Conservation (phyloP, 805 yeast genomes). For the Yamadazyma laniorum region DNA sequence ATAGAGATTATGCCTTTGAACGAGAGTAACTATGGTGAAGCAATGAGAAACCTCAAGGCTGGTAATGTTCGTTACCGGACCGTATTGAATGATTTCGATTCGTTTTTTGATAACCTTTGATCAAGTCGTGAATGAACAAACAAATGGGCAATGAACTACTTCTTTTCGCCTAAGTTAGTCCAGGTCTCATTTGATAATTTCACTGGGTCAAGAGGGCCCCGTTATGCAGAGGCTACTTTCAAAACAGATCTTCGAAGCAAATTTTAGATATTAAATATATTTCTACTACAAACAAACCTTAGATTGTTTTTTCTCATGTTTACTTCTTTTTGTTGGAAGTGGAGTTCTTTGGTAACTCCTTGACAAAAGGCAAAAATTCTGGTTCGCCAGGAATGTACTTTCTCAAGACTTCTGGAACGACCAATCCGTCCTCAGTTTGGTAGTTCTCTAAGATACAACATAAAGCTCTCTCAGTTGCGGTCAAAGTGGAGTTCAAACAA, state of each 20-base stretch:
- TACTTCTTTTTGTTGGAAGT: constrained; percentile 66
- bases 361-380: constrained; percentile 86
- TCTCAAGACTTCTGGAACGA: constrained; percentile 92
- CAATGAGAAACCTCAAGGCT: constrained; percentile 30
- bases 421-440: constrained; percentile 94
- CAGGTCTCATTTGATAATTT: too few species aligned
- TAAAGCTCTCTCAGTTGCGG: constrained; percentile 97
- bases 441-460: constrained; percentile 97
- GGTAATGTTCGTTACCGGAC: constrained; percentile 49
- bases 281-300: too few species aligned
- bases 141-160: too few species aligned
- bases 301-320: too few species aligned
- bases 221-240: too few species aligned
- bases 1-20: constrained; percentile 35
- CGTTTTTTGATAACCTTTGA: too few species aligned
- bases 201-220: too few species aligned
- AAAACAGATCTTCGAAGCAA: too few species aligned
- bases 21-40: constrained; percentile 29
- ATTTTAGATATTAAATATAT: too few species aligned
- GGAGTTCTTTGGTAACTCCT: constrained; percentile 92
- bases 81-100: constrained; percentile 55
- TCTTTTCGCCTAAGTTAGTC: too few species aligned
- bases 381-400: constrained; percentile 98
- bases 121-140: too few species aligned
- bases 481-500: constrained; percentile 94